A percentile compares a stretch with the other conserved stretches of the same genome.
Conservation (phyloP, 129 eudicot genomes). For the Escallonia rubra region DNA sequence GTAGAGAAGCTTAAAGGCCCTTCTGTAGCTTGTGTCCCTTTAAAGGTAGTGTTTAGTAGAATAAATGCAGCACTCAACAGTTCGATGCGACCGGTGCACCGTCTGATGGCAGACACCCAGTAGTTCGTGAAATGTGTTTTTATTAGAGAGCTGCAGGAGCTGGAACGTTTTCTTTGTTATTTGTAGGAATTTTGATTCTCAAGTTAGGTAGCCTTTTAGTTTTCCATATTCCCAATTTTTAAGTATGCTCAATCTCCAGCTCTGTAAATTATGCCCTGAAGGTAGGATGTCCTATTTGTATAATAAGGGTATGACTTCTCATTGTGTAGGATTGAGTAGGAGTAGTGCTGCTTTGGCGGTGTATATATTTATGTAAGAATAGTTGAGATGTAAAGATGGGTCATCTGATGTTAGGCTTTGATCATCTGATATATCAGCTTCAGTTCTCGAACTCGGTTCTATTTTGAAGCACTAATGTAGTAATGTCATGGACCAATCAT, state of each 20-base stretch:
- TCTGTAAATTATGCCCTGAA: conserved; percentile 27
- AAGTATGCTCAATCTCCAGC: conserved; percentile 9
- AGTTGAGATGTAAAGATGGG: conserved; percentile 27
- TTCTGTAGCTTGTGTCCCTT: conserved; percentile 61
- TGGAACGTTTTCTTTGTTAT: not conserved
- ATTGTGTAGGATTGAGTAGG: conserved; percentile 5
- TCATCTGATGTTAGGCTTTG: conserved; percentile 1
- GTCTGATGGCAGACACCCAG: conserved; percentile 1
- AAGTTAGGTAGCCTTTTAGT: conserved; percentile 17
- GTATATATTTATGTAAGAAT: conserved; percentile 27
- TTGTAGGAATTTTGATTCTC: conserved; percentile 32
- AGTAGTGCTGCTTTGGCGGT: conserved; percentile 17
- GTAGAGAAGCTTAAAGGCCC: conserved; percentile 48
- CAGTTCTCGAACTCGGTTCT: not conserved
- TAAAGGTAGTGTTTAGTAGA: conserved; percentile 78
- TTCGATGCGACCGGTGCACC: conserved; percentile 17
- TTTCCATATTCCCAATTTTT: not conserved
- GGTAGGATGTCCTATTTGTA: conserved; percentile 12
- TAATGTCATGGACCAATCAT: not conserved
- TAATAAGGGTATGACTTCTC: conserved; percentile 13
- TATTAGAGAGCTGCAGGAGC: not conserved
- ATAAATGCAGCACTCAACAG: conserved; percentile 58
- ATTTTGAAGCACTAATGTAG: not conserved
- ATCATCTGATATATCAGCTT: conserved; percentile 1
- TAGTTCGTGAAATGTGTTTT: conserved; percentile 4